Conservation (phyloP, 331 rosid genomes). For the Arachis monticola region DNA sequence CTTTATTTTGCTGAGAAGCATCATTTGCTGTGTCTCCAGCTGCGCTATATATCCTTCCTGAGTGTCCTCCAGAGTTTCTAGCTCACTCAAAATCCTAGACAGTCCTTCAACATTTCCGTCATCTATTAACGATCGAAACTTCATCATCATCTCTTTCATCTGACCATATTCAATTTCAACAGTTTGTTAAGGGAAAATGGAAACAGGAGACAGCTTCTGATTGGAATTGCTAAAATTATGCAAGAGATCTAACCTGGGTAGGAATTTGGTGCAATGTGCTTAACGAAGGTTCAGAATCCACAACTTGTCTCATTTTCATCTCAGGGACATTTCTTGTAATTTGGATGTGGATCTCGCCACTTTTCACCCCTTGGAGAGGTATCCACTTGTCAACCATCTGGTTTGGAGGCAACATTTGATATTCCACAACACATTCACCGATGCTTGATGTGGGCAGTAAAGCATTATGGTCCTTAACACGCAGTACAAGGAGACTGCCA, state of each 20-base stretch:
- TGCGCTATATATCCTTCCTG: slow-evolving; percentile 67
- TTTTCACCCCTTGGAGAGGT: slow-evolving; percentile 80
- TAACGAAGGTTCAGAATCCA: slow-evolving; percentile 60
- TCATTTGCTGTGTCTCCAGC: slow-evolving; percentile 73
- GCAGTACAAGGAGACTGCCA: slow-evolving; percentile 67
- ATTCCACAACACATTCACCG: slow-evolving; percentile 78
- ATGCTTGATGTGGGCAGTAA: slow-evolving; percentile 63
- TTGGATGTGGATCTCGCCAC: slow-evolving; percentile 78
- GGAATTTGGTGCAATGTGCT: slow-evolving; percentile 64
- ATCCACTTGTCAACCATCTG: slow-evolving; percentile 81
- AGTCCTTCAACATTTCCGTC: slow-evolving; percentile 59
- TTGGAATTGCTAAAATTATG: background rate
- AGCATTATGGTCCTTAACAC: slow-evolving; percentile 79
- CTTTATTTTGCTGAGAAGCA: slow-evolving; percentile 69
- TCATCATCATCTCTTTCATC: slow-evolving; percentile 62
- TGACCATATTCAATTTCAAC: slow-evolving; percentile 38
- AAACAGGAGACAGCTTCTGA: too few species aligned
- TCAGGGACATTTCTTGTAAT: slow-evolving; percentile 74
- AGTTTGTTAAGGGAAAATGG: background rate
- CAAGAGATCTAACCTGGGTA: slow-evolving; percentile 53
- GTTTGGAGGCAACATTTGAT: slow-evolving; percentile 75
- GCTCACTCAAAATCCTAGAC: slow-evolving; percentile 51
- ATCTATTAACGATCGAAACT: slow-evolving; percentile 54
- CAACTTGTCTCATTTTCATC: slow-evolving; percentile 40
- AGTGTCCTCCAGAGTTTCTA: slow-evolving; percentile 63